Base-by-base conservation (phyloP, 306 rosid species). In the Castanea crenata region DNA sequence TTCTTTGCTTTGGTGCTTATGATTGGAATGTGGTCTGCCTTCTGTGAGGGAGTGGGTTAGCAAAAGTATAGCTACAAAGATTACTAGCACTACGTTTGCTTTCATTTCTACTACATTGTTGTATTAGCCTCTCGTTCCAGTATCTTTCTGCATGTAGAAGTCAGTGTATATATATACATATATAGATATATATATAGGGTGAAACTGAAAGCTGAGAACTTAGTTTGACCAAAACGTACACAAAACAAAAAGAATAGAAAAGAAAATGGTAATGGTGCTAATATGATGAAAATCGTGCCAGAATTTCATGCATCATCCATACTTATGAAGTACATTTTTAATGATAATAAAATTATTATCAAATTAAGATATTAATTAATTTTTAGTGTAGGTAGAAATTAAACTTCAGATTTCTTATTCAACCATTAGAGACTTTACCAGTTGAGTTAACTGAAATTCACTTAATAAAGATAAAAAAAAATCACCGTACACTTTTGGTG, bases 41-140 rank as follows among this genome's bases (percentile, higher is more conserved):
- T 88, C 90, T 71, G 78, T 76, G 3, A 88, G 79, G 54, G 83
- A 44, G 3, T 72, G 80, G 10, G 77, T 81, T 74, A 88, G 70
- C 80, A 90, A 76, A 75, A 92, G 64, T 77, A 90, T 74, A 35
- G 84, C 70, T 18, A 88, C 31, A 23, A 87, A 34, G 79, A 54
- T 0, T 71, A 61, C 29, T 21, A 85, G 81, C 74, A 80, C 80
- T 51, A 21, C 15, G 70, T 72, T 84, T 78, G 84, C 74, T 80
- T 86, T 92, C 98, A 94, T 94, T 84, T 87, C 69, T 76, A 52
- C 5, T 57, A n/a, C 27, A 16, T 64, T 34, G 1, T 64, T 71
- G 12, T n/a, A 3, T 29, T 41, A 32, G n/a, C 41, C 25, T 56
- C 6, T 10, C 15, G 64, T 59, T 20, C 44, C 46, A 29, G 57